Base-by-base conservation (phyloP, 1,284 basidiomycete species). In the Austroboletus rostrupii region DNA sequence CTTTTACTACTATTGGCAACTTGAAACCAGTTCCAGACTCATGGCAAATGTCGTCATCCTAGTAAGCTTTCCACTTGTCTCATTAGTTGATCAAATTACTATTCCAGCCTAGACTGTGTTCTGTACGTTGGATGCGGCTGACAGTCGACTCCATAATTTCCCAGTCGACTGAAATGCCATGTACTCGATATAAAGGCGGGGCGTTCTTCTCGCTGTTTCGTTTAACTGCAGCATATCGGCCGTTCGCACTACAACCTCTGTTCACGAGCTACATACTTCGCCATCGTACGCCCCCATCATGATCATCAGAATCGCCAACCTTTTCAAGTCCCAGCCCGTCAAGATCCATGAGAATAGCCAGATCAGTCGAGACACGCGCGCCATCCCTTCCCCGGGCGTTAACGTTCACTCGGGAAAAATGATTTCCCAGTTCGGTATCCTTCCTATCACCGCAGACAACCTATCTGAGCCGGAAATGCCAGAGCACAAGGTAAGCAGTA, bases 311-410 rank as follows among this genome's bases (percentile, higher is more conserved):
- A 3, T 56, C 12, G n/a, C 20, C 40, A 59, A 48, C n/a, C 40
- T 41, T 35, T 59, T 61, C 60, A 61, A 47, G 52, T 41, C 41
- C 39, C 51, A 39, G 42, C 13, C 39, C 17, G 20, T 14, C 41
- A 58, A 42, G 43, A 43, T 42, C 43, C 28, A 48, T 33, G 26
- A 20, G 29, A 48, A 45, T 47, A 42, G 17, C 40, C 49, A 36
- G 44, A 38, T 40, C 29, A 17, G 32, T 29, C 41, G 39, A 41
- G 43, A 39, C 23, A 19, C 33, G 37, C 31, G 35, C 32, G 31
- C 16, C 28, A 33, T 38, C 31, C 39, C 48, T 37, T 28, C 43
- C 29, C 21, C 28, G 9, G 43, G 29, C 19, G 21, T 13, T 32
- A 17, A 4, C 14, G 3, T 17, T 41, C 11, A 13, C 28, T 43